Evolutionary conservation across 108 stramenopile genomes (phyloP).

Genomic region (Conticribra weissflogii): DNA sequence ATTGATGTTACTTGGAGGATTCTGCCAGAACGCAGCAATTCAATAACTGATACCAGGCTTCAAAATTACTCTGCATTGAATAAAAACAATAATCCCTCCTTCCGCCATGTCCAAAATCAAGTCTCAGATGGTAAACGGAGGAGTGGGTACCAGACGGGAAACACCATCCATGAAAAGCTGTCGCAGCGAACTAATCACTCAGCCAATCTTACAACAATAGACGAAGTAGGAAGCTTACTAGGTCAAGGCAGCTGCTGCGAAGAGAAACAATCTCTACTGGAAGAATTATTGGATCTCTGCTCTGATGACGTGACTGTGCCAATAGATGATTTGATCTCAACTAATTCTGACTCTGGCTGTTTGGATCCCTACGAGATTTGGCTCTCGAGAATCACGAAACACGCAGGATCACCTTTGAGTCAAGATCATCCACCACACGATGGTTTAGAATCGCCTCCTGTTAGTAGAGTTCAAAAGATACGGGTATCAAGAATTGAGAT

Average conservation of each 20-base stretch:
- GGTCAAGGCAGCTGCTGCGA: background rate
- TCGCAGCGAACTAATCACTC: too few relatives aligned
- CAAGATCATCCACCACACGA: constrained; percentile 5
- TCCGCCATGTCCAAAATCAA: too few relatives aligned
- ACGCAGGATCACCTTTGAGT: constrained; percentile 30
- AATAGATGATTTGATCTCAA: constrained; percentile 11
- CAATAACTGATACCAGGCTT: background rate
- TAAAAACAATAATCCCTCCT: too few relatives aligned
- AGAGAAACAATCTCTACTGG: constrained; percentile 21
- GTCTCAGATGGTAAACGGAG: too few relatives aligned
- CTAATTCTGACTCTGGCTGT: constrained; percentile 1
- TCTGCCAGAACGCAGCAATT: background rate
- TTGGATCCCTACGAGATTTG: constrained; percentile 38
- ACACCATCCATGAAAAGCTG: too few relatives aligned
- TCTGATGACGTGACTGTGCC: constrained; percentile 49
- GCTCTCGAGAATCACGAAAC: constrained; percentile 28
- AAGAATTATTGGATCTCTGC: constrained; percentile 49
- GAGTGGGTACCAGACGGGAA: too few relatives aligned
- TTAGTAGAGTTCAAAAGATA: constrained; percentile 12
- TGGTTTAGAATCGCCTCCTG: background rate
- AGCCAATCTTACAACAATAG: too few relatives aligned
- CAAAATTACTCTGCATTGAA: background rate
- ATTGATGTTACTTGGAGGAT: background rate
- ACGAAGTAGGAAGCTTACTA: background rate
- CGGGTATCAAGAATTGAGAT: constrained; percentile 11